Base-by-base conservation (phyloP, 768 basidiomycete species). In the Boletus rufocinnamomeus region DNA sequence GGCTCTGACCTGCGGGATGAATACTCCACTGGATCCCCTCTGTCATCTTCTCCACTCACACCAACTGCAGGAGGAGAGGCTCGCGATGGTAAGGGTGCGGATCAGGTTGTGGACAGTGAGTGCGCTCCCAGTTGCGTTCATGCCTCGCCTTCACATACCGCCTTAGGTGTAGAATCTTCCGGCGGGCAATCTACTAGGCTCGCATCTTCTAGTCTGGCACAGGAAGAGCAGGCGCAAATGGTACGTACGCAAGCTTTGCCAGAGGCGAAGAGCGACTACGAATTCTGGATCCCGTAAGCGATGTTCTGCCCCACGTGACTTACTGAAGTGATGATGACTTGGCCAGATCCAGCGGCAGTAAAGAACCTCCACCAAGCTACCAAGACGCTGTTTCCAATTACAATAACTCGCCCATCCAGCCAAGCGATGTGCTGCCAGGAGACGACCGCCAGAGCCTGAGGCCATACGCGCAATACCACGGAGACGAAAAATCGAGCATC, bases 361-460 rank as follows among this genome's bases (percentile, higher is more conserved):
- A 56, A 6, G 60, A 54, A 17, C 57, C 60, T 44, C 64, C 63
- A 16, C 63, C 64, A 21, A 65, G 57, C 21, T 63, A 63, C 13
- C n/a, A 66, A 21, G 64, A 59, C 8, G 43, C 38, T 11, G 10
- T 48, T 32, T 45, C 54, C 28, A 17, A 46, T 37, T 17, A 38
- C 6, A 6, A 50, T 1, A 0, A n/a, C 21, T 49, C 34, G 21
- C 8, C 23, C 19, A 25, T 41, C 21, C 23, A 23, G 1, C 14
- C 32, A 3, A 28, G n/a, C 32, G 49, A 45, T 17, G 25, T 16
- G 3, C 17, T 43, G 0, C 1, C 47, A 17, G 51, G 13, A 43
- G 55, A 30, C 9, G 54, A 37, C 17, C 16, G 14, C 17, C 30
- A 27, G 21, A 19, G 30, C 17, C 4, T 17, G 47, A 7, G 8